Percentiles rank a stretch among this genome's conserved stretches.
Conservation (phyloP, 257 asterid genomes). For the Salvia hispanica region DNA sequence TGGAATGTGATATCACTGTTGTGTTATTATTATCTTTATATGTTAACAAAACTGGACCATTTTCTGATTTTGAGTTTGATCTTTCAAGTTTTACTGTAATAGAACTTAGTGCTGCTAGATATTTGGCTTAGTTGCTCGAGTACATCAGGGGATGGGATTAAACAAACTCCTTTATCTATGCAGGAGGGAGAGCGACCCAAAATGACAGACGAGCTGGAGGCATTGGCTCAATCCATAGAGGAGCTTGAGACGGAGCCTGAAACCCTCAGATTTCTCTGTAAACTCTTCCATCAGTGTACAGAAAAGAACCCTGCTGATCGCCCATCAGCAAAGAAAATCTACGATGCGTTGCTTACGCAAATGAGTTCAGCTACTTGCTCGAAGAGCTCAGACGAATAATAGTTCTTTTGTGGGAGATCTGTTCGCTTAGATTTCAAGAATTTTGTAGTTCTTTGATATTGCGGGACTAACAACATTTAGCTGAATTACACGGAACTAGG, state of each 20-base stretch:
- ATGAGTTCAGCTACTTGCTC: slow-evolving; percentile 38
- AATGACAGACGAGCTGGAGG: slow-evolving; percentile 44
- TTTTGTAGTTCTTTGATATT: slow-evolving; percentile 46
- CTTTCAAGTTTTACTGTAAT: not conserved
- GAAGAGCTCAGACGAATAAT: slow-evolving; percentile 39
- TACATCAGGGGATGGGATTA: not conserved
- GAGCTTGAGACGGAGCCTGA: slow-evolving; percentile 35
- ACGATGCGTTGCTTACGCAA: slow-evolving; percentile 43
- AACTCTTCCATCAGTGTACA: slow-evolving; percentile 61
- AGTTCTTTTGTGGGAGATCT: slow-evolving; percentile 18
- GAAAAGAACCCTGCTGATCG: slow-evolving; percentile 65
- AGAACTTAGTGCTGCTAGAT: not conserved
- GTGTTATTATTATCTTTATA: no score
- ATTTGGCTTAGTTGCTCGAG: not conserved
- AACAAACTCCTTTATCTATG: slow-evolving; percentile 21
- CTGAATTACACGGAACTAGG: not conserved
- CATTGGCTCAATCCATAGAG: slow-evolving; percentile 32
- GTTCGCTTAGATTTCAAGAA: slow-evolving; percentile 23
- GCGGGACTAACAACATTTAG: slow-evolving; percentile 28
- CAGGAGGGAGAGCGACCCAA: slow-evolving; percentile 54
- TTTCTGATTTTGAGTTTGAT: not conserved
- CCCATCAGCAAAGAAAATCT: slow-evolving; percentile 60
- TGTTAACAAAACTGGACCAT: no score
- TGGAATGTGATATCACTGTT: no score
- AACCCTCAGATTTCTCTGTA: slow-evolving; percentile 48